These are phyloP conservation scores for Lactarius pseudohatsudake DNA, from an alignment of 768 basidiomycete species.

Conservation along the genomic window DNA sequence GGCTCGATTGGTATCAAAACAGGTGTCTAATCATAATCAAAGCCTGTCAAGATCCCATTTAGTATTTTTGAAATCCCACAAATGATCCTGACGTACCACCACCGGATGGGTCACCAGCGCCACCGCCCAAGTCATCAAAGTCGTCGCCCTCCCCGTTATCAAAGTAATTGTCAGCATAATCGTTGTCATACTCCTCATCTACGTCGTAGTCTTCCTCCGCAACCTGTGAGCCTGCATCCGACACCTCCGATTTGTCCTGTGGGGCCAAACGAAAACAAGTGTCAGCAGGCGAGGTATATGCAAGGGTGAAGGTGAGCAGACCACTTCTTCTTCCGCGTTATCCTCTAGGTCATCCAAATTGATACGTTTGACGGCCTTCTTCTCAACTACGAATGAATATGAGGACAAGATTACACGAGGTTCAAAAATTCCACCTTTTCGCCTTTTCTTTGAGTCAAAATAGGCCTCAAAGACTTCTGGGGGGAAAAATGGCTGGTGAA, in stretches of 20 bases:
- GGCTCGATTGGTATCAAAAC: conserved; percentile 12
- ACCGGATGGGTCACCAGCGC: conserved; percentile 62
- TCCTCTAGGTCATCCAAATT: conserved; percentile 28
- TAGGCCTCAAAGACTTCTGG: conserved; percentile 71
- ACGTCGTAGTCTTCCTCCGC: conserved; percentile 78
- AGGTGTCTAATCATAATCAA: conserved; percentile 31
- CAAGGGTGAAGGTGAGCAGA: conserved; percentile 1
- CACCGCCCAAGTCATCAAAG: conserved; percentile 72
- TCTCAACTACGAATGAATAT: conserved; percentile 16
- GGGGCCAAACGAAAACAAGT: neutral
- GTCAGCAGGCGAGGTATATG: neutral
- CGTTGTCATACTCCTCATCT: conserved; percentile 89
- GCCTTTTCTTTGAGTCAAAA: conserved; percentile 73
- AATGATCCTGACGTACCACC: conserved; percentile 40
- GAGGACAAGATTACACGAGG: neutral
- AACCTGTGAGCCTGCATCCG: conserved; percentile 64
- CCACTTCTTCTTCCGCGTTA: conserved; percentile 22
- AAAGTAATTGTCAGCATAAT: conserved; percentile 89
- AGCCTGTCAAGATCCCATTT: conserved; percentile 23
- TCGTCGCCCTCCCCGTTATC: conserved; percentile 87
- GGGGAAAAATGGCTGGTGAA: conserved; percentile 79
- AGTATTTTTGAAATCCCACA: neutral
- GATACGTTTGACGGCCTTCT: conserved; percentile 20
- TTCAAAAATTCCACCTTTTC: conserved; percentile 43
- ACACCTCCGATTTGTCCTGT: conserved; percentile 71